Evolutionary conservation across 192 early-diverging fungal genomes (phyloP).

Genomic region (Linnemannia hyalina): DNA sequence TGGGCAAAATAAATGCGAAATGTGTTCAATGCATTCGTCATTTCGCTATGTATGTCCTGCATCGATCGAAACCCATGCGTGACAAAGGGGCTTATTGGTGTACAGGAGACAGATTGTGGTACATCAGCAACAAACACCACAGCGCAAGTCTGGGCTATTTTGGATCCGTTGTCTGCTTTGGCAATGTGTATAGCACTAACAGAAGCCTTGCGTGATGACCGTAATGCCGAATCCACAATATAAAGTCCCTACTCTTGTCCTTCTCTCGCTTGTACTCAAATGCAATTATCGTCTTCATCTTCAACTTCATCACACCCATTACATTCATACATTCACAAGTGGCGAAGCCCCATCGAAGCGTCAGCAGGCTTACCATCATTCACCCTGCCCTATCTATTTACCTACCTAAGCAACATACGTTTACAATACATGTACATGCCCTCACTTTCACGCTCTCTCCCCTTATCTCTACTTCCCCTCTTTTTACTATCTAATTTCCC

Average conservation of each 20-base stretch:
- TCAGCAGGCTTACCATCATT: neutral
- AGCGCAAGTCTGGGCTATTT: neutral
- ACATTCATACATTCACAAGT: neutral
- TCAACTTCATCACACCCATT: neutral
- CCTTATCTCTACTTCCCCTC: neutral
- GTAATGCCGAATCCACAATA: neutral
- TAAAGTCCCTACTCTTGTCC: neutral
- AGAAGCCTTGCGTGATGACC: neutral
- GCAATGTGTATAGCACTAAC: neutral
- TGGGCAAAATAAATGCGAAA: no score
- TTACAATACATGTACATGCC: neutral
- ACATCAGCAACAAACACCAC: no score
- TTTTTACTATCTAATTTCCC: neutral
- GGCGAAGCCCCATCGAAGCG: neutral
- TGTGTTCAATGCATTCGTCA: no score
- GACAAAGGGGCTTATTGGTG: neutral
- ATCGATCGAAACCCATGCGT: constrained; percentile 1
- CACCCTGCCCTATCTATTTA: neutral
- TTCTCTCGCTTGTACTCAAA: neutral
- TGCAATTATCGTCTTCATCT: neutral
- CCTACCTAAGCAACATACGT: neutral
- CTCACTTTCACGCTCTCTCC: neutral
- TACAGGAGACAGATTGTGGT: neutral
- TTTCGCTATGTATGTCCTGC: neutral
- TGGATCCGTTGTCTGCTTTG: neutral